Conservation (phyloP, 257 asterid genomes). For the Jasminum sambac region DNA sequence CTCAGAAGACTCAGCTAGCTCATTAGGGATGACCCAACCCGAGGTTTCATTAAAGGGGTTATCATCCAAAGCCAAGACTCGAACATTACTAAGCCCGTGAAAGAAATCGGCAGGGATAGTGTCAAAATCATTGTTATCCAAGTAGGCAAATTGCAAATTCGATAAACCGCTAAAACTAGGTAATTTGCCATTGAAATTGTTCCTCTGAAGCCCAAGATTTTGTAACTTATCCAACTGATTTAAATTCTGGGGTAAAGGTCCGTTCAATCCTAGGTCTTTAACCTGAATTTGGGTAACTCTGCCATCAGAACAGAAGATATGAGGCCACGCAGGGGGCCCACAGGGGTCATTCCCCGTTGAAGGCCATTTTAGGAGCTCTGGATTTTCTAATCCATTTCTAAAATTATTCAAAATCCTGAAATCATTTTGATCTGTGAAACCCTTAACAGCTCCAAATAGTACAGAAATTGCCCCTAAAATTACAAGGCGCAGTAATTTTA, state of each 20-base stretch:
- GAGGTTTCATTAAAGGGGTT: slow-evolving; percentile 59
- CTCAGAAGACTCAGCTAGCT: slow-evolving; percentile 55
- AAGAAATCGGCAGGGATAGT: slow-evolving; percentile 70
- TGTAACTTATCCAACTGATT: slow-evolving; percentile 54
- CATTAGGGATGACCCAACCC: slow-evolving; percentile 71
- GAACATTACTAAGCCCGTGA: slow-evolving; percentile 49
- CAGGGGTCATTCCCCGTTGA: slow-evolving; percentile 62
- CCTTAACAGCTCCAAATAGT: slow-evolving; percentile 34
- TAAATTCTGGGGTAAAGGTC: slow-evolving; percentile 64
- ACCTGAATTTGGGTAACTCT: slow-evolving; percentile 89
- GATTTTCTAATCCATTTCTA: slow-evolving; percentile 55
- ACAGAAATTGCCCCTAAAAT: slow-evolving; percentile 19
- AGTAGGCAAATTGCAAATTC: slow-evolving; percentile 53
- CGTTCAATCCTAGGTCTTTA: slow-evolving; percentile 61
- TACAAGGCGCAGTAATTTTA: slow-evolving; percentile 34
- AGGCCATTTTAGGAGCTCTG: slow-evolving; percentile 79
- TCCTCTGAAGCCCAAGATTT: slow-evolving; percentile 74
- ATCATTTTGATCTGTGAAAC: slow-evolving; percentile 60
- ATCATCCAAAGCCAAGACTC: slow-evolving; percentile 65
- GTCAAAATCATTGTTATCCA: slow-evolving; percentile 63
- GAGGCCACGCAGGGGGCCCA: slow-evolving; percentile 84
- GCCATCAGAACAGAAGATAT: slow-evolving; percentile 60
- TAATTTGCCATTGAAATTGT: slow-evolving; percentile 54
- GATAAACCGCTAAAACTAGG: slow-evolving; percentile 76
- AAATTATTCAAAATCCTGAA: slow-evolving; percentile 61